phyloP scores from a whole-genome alignment of 2,329 filamentous ascomycete genomes.

The Cryoendolithus antarcticus region DNA sequence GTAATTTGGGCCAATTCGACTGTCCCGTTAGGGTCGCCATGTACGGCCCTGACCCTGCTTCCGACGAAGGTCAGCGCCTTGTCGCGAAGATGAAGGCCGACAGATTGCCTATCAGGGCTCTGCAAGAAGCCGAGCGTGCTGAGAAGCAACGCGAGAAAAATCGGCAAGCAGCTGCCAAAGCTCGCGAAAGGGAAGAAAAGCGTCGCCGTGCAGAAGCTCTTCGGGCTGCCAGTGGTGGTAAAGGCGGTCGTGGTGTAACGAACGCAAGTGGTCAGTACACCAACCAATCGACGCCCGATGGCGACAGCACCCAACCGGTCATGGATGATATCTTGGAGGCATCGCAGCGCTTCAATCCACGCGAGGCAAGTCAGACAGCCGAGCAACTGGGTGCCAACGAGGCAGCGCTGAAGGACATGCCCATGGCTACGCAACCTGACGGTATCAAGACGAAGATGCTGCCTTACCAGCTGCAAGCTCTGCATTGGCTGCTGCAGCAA shows the following conservation, averaged over 20 bases:
- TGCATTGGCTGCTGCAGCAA: constrained; percentile 69
- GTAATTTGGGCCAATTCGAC: constrained; percentile 53
- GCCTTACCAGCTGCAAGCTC: constrained; percentile 67
- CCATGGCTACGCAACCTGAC: constrained; percentile 56
- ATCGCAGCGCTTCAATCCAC: constrained; percentile 56
- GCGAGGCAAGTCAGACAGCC: constrained; percentile 50
- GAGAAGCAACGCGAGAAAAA: constrained; percentile 22
- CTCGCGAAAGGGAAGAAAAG: constrained; percentile 9
- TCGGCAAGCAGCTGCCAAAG: constrained; percentile 12
- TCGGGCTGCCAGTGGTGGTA: constrained; percentile 11
- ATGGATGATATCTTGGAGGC: constrained; percentile 53
- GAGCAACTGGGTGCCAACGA: constrained; percentile 63
- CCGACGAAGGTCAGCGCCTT: constrained; percentile 35
- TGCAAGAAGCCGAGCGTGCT: constrained; percentile 27
- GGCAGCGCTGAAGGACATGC: constrained; percentile 56
- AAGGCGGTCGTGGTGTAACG: constrained; percentile 2
- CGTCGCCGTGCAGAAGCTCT: constrained; percentile 15
- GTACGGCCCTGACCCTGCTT: constrained; percentile 44
- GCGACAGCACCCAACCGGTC: constrained; percentile 24
- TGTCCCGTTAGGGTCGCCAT: constrained; percentile 60
- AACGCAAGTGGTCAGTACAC: constrained; percentile 6
- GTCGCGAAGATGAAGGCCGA: constrained; percentile 51
- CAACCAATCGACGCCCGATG: constrained; percentile 9
- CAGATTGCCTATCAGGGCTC: constrained; percentile 43
- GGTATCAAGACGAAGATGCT: constrained; percentile 55